Conservation (phyloP, 805 yeast species). For the Candida taoyuanica region DNA sequence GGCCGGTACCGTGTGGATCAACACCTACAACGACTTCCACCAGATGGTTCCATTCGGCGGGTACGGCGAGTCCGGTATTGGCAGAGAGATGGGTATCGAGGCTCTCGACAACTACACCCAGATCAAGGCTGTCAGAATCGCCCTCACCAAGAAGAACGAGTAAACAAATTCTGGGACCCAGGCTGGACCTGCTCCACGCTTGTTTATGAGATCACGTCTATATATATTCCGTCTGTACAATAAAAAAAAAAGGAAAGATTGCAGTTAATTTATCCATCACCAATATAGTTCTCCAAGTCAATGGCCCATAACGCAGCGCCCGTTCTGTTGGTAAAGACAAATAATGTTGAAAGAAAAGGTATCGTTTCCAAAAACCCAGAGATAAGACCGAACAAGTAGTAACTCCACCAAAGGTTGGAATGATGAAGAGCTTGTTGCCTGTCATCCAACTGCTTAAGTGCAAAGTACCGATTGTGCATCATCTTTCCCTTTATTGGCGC, state of each 20-base stretch:
- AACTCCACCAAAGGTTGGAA: conserved; percentile 9
- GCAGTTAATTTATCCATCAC: neutral
- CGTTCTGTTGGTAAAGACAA: conserved; percentile 13
- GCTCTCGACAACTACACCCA: conserved; percentile 85
- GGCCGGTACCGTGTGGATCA: conserved; percentile 91
- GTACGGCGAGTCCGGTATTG: conserved; percentile 84
- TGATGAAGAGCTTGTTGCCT: neutral
- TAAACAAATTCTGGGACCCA: no score
- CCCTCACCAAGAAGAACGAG: conserved; percentile 18
- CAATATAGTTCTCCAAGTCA: conserved; percentile 7
- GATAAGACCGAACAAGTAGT: conserved; percentile 6
- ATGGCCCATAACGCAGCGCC: conserved; percentile 14
- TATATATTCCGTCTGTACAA: no score
- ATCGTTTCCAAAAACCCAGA: conserved; percentile 7
- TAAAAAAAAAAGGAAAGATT: no score
- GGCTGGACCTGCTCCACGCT: neutral
- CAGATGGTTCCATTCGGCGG: conserved; percentile 91
- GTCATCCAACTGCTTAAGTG: conserved; percentile 5
- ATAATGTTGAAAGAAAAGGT: conserved; percentile 10
- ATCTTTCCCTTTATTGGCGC: conserved; percentile 9
- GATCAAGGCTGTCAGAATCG: conserved; percentile 71
- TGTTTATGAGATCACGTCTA: neutral
- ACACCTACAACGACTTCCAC: conserved; percentile 87
- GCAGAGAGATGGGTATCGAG: conserved; percentile 89
- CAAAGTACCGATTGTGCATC: conserved; percentile 10